These are phyloP conservation scores for Amorphotheca resinae DNA, from an alignment of 495 filamentous ascomycete genomes.

Conservation along the genomic window DNA sequence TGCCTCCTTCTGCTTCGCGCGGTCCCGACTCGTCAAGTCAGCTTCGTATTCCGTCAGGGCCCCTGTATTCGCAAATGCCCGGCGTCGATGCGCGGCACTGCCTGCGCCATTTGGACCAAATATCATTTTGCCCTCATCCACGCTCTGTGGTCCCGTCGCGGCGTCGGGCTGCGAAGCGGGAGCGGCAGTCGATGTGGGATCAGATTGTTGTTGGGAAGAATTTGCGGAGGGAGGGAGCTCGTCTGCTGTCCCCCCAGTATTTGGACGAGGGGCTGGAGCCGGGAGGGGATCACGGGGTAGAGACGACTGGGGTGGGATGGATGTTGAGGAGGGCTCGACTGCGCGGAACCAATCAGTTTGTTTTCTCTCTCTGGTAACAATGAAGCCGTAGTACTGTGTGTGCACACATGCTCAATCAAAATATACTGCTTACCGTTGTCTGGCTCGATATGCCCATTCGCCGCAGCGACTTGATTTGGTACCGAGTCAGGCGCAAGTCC, in stretches of 20 bases:
- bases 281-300: constrained; percentile 8
- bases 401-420: too few relatives aligned
- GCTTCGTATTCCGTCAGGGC: constrained; percentile 32
- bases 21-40: constrained; percentile 42
- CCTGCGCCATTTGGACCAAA: constrained; percentile 3
- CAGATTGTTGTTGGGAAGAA: background rate
- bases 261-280: background rate
- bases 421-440: constrained; percentile 5
- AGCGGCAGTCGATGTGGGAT: background rate
- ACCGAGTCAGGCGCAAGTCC: constrained; percentile 1
- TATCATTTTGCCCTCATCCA: constrained; percentile 10
- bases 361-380: background rate
- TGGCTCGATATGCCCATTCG: background rate
- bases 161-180: constrained; percentile 3
- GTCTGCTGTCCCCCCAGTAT: background rate
- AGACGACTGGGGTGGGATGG: constrained; percentile 1
- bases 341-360: constrained; percentile 6
- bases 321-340: constrained; percentile 6
- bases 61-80: constrained; percentile 15
- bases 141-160: background rate
- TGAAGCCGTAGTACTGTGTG: too few relatives aligned
- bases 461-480: background rate
- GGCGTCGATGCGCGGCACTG: constrained; percentile 13
- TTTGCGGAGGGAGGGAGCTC: background rate
- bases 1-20: constrained; percentile 40